Percentiles rank a stretch among this genome's conserved stretches.
phyloP scores from a whole-genome alignment of 495 filamentous ascomycete genomes.

The Trichoderma reesei region DNA sequence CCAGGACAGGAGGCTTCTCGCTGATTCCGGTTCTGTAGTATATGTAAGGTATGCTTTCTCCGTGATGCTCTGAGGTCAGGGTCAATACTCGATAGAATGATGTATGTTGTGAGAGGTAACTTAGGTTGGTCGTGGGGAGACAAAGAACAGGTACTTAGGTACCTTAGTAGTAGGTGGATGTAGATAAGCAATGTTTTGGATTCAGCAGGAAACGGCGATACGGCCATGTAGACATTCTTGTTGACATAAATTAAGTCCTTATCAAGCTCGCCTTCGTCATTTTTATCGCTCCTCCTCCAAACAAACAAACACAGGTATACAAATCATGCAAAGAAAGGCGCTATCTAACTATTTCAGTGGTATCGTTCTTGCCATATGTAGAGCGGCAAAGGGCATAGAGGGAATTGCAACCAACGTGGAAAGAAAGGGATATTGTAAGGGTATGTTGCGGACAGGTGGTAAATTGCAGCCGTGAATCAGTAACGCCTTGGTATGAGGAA shows the following conservation, averaged over 20 bases:
- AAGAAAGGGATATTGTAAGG: neutral
- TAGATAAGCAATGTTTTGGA: neutral
- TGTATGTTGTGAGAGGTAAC: neutral
- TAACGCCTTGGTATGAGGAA: neutral
- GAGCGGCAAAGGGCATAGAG: neutral
- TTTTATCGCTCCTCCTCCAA: neutral
- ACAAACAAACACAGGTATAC: neutral
- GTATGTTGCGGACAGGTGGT: neutral
- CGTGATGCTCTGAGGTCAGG: too few species aligned
- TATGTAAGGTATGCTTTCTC: too few species aligned
- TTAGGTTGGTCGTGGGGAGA: neutral
- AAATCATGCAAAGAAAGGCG: neutral
- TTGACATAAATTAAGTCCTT: neutral
- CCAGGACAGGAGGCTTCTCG: neutral
- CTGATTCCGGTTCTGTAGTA: too few species aligned
- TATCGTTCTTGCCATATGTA: slow-evolving; percentile 6
- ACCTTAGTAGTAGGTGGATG: neutral
- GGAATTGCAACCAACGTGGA: neutral
- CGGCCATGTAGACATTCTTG: neutral
- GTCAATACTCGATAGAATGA: neutral
- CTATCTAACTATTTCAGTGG: slow-evolving; percentile 3
- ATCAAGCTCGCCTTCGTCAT: neutral
- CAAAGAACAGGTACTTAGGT: neutral
- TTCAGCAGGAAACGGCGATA: neutral
- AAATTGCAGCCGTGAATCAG: neutral